Evolutionary conservation across 768 basidiomycete genomes (phyloP).

Genomic region (Lactifluus volemus): DNA sequence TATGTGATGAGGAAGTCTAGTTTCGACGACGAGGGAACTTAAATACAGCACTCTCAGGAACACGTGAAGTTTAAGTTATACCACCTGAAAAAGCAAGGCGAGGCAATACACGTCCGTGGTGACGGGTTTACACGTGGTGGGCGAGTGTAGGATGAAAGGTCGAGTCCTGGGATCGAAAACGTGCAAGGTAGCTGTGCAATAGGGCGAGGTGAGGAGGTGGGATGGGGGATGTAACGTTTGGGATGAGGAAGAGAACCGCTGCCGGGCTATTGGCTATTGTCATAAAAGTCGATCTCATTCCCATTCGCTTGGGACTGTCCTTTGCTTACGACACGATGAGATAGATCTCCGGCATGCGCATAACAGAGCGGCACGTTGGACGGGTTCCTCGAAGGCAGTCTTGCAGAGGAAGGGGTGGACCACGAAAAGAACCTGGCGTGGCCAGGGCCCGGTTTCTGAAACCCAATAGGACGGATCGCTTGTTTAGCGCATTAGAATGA

Average conservation of each 20-base stretch:
- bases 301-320: conserved; percentile 3
- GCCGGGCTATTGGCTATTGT: conserved; percentile 5
- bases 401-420: neutral
- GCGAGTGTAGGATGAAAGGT: neutral
- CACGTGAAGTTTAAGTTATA: neutral
- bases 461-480: neutral
- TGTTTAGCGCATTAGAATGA: conserved; percentile 5
- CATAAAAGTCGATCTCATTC: conserved; percentile 1
- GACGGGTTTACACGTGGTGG: conserved; percentile 13
- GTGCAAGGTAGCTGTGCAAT: conserved; percentile 10
- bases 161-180: conserved; percentile 8
- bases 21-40: neutral
- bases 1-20: conserved; percentile 9
- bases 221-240: neutral
- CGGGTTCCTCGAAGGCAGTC: conserved; percentile 12
- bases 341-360: conserved; percentile 15
- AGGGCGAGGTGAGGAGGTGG: neutral
- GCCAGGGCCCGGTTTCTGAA: conserved; percentile 13
- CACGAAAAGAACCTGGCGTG: conserved; percentile 4
- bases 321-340: conserved; percentile 14
- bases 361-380: conserved; percentile 1
- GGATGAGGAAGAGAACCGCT: neutral
- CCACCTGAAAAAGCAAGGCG: neutral
- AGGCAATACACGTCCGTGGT: neutral
- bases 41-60: neutral